A percentile compares a stretch with the other conserved stretches of the same genome.
These are phyloP conservation scores for Aspergillus alliaceus DNA, from an alignment of 2,329 filamentous ascomycete genomes.

Conservation along the genomic window DNA sequence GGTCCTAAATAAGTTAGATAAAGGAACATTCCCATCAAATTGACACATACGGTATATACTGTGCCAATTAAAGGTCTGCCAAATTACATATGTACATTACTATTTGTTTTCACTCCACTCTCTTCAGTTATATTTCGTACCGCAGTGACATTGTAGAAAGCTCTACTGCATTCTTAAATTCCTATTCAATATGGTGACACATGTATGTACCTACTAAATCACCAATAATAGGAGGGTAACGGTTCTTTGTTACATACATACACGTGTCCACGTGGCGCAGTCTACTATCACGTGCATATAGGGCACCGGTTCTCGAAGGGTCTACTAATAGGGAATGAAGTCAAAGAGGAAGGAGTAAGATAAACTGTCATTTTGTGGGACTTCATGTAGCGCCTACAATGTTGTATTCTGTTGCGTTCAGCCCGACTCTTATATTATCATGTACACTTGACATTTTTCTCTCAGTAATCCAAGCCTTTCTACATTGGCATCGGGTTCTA, in stretches of 20 bases:
- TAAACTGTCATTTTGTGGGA: too few species aligned
- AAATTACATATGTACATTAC: too few species aligned
- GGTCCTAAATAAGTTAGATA: too few species aligned
- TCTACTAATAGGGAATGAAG: too few species aligned
- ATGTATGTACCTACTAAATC: background rate
- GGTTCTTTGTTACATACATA: too few species aligned
- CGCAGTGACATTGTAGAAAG: background rate
- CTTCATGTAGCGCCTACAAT: too few species aligned
- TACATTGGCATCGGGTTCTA: constrained; percentile 35
- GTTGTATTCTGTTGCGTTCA: background rate
- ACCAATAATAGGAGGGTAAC: too few species aligned
- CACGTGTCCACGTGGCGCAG: constrained; percentile 3
- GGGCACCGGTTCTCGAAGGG: background rate
- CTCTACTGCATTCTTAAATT: background rate
- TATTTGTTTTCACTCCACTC: too few species aligned
- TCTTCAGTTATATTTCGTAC: too few species aligned
- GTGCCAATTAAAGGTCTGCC: background rate
- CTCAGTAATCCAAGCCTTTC: background rate
- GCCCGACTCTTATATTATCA: background rate
- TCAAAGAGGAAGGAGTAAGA: too few species aligned
- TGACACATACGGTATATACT: background rate
- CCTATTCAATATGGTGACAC: background rate
- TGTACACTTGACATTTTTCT: background rate
- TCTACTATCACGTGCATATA: background rate
- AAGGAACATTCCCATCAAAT: background rate